These are phyloP conservation scores for Vitis rotundifolia DNA, from an alignment of 164 flowering plant species.

Conservation along the genomic window DNA sequence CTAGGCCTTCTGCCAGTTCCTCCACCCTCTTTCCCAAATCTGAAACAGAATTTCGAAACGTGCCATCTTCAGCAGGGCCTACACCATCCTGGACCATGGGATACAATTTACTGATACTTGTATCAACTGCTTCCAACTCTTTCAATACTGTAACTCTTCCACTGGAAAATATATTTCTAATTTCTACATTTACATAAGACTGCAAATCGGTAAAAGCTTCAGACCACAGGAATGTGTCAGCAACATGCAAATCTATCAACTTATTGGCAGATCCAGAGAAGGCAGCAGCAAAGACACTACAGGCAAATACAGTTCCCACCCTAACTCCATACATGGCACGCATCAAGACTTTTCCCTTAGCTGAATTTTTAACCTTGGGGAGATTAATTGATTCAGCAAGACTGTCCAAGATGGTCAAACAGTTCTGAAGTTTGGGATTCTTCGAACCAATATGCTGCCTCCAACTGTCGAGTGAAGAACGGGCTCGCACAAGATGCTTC, in stretches of 20 bases:
- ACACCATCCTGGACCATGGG: slow-evolving; percentile 38
- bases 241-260: slow-evolving; percentile 47
- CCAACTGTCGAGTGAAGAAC: slow-evolving; percentile 69
- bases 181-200: slow-evolving; percentile 49
- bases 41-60: slow-evolving; percentile 26
- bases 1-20: slow-evolving; percentile 59
- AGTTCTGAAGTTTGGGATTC: slow-evolving; percentile 58
- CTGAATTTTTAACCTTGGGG: slow-evolving; percentile 74
- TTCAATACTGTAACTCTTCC: slow-evolving; percentile 45
- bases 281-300: slow-evolving; percentile 60
- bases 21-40: slow-evolving; percentile 41
- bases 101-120: slow-evolving; percentile 40
- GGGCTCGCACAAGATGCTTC: slow-evolving; percentile 39
- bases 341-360: slow-evolving; percentile 84
- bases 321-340: slow-evolving; percentile 88
- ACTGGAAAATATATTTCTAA: slow-evolving; percentile 30
- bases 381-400: slow-evolving; percentile 48
- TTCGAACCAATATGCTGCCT: slow-evolving; percentile 48
- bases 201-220: slow-evolving; percentile 55
- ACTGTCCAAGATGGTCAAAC: slow-evolving; percentile 37
- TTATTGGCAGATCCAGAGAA: slow-evolving; percentile 60
- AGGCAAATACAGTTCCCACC: slow-evolving; percentile 62
- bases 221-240: slow-evolving; percentile 63
- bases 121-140: slow-evolving; percentile 66
- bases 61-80: slow-evolving; percentile 27